A percentile compares a stretch with the other conserved stretches of the same genome.
These are phyloP conservation scores for Hevea brasiliensis DNA, from an alignment of 345 rosid species.

Conservation along the genomic window DNA sequence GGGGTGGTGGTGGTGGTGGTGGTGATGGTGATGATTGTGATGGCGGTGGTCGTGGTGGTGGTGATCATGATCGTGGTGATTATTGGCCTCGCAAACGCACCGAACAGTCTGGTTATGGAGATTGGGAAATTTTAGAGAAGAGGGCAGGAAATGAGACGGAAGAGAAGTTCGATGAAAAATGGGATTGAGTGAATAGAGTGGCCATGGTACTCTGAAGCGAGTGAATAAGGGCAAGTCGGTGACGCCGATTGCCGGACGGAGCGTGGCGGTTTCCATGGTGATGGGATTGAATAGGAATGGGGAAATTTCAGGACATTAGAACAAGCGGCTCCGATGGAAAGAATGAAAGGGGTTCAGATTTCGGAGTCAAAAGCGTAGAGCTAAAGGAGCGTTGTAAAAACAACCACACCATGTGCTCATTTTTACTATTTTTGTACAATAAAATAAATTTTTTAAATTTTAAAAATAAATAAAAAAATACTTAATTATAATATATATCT, in stretches of 20 bases:
- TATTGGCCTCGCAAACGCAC: conserved; percentile 20
- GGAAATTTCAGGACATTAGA: background rate
- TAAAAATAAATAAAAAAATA: too few species aligned
- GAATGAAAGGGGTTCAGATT: background rate
- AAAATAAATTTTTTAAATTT: too few species aligned
- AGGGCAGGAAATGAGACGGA: conserved; percentile 21
- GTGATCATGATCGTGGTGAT: conserved; percentile 24
- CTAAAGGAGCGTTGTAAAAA: too few species aligned
- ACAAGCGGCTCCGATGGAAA: background rate
- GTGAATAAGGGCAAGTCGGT: conserved; percentile 39
- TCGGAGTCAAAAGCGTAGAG: too few species aligned
- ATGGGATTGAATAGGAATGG: too few species aligned
- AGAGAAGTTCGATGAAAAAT: conserved; percentile 16
- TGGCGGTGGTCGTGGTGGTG: conserved; percentile 19
- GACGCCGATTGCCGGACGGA: conserved; percentile 32
- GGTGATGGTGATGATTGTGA: conserved; percentile 11
- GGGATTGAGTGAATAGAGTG: conserved; percentile 40
- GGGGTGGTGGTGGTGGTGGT: conserved; percentile 24
- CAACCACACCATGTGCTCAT: too few species aligned
- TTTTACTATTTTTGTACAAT: too few species aligned
- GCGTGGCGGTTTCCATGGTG: conserved; percentile 49
- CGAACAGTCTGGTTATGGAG: conserved; percentile 28
- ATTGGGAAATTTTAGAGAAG: conserved; percentile 7
- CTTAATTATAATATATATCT: too few species aligned
- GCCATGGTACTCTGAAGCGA: conserved; percentile 33